Base-by-base conservation (phyloP, 169 alveolate genomes). In the Eimeria acervulina region DNA sequence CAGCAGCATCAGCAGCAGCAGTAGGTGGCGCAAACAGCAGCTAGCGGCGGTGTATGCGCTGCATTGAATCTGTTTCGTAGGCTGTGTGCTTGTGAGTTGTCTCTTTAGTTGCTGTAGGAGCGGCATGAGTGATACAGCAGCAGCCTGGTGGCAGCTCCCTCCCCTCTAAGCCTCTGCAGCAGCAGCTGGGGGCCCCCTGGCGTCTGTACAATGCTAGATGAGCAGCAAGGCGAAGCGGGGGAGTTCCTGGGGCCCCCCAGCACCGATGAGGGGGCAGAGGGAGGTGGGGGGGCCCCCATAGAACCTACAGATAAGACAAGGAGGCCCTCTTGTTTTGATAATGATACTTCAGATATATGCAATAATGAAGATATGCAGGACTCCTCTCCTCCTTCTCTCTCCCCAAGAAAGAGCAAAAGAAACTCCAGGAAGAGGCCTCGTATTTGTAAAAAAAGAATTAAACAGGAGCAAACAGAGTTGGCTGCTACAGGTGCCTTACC, bases 141-240 rank as follows among this genome's bases (percentile, higher is more conserved):
- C 55, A 47, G 5, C 12, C 19, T 47, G 55, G 5, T 47, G 19
- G 55, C 12, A 7, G 55, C 55, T 47, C 19, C 55, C 66, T 55
- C 26, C 15, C 66, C 15, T 19, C 2, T 55, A 55, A 55, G 17
- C 66, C 26, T 7, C 66, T 13, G 26, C 66, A 55, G 66, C 66
- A 55, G 66, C 66, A 55, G 66, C 66, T 63, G n/a, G 74, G 74
- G 74, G 31, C 74, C 74, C 74, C 33, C 33, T 63, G 26, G n/a
- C n/a, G 26, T 8, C n/a, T 63, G 74, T n/a, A 63, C 80, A 33
- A 68, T 68, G 80, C 80, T 68, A 15, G 80, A n/a, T 1, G 80
- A 68, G 40, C 44, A 33, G 40, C 36, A 5, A 8, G 42, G 42
- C 3, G 80, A 36, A 33, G 80, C 44, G 17, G 23, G 42, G 23